Conservation (phyloP, 169 alveolate genomes). For the Cryptosporidium meleagridis region DNA sequence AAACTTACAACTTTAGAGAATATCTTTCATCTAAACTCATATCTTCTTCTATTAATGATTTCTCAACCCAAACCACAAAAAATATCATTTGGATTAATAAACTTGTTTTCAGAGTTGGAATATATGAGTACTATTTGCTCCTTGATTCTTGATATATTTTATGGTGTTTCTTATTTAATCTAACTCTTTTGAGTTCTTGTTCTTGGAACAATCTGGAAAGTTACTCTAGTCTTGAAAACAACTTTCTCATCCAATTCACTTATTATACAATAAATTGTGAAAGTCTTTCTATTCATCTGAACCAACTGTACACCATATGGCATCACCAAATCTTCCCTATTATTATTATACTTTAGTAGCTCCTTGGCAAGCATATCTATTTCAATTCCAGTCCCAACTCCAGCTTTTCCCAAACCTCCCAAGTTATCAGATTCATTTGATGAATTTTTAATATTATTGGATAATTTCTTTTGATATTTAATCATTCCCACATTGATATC, state of each 20-base stretch:
- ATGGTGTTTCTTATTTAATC: not conserved
- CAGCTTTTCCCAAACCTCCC: not conserved
- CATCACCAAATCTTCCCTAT: not conserved
- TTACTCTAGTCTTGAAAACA: conserved; percentile 41
- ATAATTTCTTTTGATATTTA: not conserved
- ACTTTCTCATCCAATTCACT: conserved; percentile 18
- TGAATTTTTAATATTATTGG: not conserved
- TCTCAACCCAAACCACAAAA: not conserved
- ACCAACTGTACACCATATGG: conserved; percentile 21
- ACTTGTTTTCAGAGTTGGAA: conserved; percentile 21
- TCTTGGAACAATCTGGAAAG: conserved; percentile 54
- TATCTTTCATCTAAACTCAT: not conserved
- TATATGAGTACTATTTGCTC: conserved; percentile 5
- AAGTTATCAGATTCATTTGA: not conserved
- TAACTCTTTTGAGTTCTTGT: conserved; percentile 5
- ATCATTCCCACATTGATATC: not conserved
- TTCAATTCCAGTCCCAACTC: not conserved
- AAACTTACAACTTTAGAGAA: not conserved
- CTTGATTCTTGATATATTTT: not conserved
- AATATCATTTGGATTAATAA: conserved; percentile 19
- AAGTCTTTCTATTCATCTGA: conserved; percentile 47
- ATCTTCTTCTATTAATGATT: not conserved
- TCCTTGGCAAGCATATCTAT: not conserved
- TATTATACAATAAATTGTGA: conserved; percentile 35
- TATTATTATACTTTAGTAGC: not conserved